Evolutionary conservation across 192 early-diverging fungal species (phyloP), one percentile per base, ranked within the genome.

Genomic region (Umbelopsis isabellina): DNA sequence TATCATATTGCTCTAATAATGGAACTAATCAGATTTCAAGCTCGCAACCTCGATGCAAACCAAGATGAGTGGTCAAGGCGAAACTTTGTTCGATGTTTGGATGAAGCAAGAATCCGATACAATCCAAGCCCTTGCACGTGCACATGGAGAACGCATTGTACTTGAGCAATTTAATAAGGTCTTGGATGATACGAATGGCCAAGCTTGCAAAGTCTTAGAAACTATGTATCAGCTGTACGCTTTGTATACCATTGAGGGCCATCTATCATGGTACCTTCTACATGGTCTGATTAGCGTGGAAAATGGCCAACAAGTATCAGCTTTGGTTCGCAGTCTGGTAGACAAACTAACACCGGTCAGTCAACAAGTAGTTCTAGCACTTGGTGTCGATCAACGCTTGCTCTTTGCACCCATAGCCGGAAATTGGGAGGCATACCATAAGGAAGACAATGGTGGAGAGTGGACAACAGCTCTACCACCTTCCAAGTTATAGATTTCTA

Each of bases 31-130:
- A 6, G 8, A 11, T 13, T 15, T 27, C 0, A 72, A 86, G 72
- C 74, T 91, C 27, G 73, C 72, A 30, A 61, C 77, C 16, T 78
- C 71, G 30, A 83, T 91, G 85, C 76, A 79, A 65, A 58, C 70
- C 55, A 89, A 88, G 73, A 78, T 89, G 46, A 66, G 53, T 27
- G 58, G 66, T 2, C 27, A 61, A 22, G 88, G 87, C 48, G 67
- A 80, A 55, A 48, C 69, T 5, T 55, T 91, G 65, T 93, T 91
- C 75, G 87, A 91, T 47, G 86, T 90, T 23, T 93, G 91, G 91
- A 93, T 93, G 91, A 74, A 76, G 51, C 82, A 91, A 73, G 87
- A 93, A 73, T 88, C 86, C 22, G 90, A 93, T 50, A 75, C 78
- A 0, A 88, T 93, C 64, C 91, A 93, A 75, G 83, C 84, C 16